phyloP scores from a whole-genome alignment of 768 basidiomycete genomes.

The Termitomyces sp. region DNA sequence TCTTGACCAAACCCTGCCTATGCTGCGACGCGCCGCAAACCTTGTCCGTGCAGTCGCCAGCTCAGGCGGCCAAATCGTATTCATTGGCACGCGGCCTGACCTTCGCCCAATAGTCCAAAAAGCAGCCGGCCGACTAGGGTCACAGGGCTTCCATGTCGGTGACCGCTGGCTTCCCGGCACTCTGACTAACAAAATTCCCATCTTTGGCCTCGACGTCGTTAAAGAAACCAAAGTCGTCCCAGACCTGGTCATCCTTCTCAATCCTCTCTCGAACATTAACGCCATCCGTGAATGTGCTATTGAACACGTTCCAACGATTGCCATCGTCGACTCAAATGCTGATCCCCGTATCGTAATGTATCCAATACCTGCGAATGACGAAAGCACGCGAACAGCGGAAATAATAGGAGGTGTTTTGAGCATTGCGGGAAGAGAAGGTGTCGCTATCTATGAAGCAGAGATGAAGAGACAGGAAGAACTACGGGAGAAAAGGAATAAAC shows the following conservation, averaged over 20 bases:
- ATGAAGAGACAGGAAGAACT: conserved; percentile 23
- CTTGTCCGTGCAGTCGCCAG: conserved; percentile 79
- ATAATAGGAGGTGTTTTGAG: conserved; percentile 87
- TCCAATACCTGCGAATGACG: conserved; percentile 98
- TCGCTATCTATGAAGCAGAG: conserved; percentile 38
- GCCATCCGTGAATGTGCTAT: conserved; percentile 90
- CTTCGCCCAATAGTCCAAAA: conserved; percentile 68
- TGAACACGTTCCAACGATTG: conserved; percentile 89
- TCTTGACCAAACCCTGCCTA: conserved; percentile 88
- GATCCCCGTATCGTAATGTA: conserved; percentile 98
- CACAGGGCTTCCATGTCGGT: conserved; percentile 79
- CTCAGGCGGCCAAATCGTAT: conserved; percentile 79
- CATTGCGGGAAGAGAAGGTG: conserved; percentile 77
- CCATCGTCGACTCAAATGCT: conserved; percentile 90
- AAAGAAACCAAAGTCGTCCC: conserved; percentile 59
- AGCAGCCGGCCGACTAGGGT: conserved; percentile 74
- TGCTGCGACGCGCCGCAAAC: conserved; percentile 85
- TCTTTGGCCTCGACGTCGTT: conserved; percentile 59
- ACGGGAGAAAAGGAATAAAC: conserved; percentile 13
- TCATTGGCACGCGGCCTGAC: conserved; percentile 85
- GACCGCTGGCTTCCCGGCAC: conserved; percentile 95
- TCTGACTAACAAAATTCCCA: conserved; percentile 77
- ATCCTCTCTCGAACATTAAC: conserved; percentile 78
- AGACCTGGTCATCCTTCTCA: conserved; percentile 88
- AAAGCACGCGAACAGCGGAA: conserved; percentile 87